Evolutionary conservation across 1,284 basidiomycete species (phyloP), one percentile per base, ranked within the genome.

Genomic region (Rhodotorula mucilaginosa): DNA sequence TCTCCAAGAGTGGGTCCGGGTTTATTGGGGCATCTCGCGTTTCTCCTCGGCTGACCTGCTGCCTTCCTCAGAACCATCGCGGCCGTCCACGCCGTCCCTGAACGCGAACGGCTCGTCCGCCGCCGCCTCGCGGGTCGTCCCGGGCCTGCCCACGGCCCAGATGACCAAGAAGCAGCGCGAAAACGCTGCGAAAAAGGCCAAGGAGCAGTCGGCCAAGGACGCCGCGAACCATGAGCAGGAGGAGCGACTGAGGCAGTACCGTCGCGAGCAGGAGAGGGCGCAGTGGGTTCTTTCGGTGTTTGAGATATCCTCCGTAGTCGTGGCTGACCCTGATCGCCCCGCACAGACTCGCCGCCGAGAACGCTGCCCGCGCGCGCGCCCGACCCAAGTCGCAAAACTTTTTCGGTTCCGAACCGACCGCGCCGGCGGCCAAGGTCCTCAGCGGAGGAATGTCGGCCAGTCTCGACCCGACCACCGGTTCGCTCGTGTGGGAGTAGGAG

Each of bases 161-260:
- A 58, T 71, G 16, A 73, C 71, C 12, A 72, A 72, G 61, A 73
- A 73, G 66, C 69, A 72, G 58, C 63, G 66, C 60, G 71, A 75
- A 65, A 75, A 75, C 65, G 64, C 64, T 23, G 57, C 61, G 13
- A 70, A 68, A 56, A 69, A 69, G 58, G 62, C 64, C 12, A 73
- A 73, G 60, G 61, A 61, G 49, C 64, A 68, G 23, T 64, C 64
- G 18, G 34, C 47, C 15, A 72, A 72, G 59, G 60, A 61, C 18
- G 60, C 56, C 19, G 29, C 68, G 34, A 67, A 75, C 29, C 39
- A 47, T 7, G 71, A 75, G 46, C 70, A 72, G 46, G 62, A 70
- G 46, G 66, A 62, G 19, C 34, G 74, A 8, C 54, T 75, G 58
- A 49, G 56, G 26, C 59, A 60, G 54, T 69, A 75, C 65, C 51